These are phyloP conservation scores for Oropetium thomaeum DNA, from an alignment of 176 grass and related monocot genomes.

Conservation along the genomic window DNA sequence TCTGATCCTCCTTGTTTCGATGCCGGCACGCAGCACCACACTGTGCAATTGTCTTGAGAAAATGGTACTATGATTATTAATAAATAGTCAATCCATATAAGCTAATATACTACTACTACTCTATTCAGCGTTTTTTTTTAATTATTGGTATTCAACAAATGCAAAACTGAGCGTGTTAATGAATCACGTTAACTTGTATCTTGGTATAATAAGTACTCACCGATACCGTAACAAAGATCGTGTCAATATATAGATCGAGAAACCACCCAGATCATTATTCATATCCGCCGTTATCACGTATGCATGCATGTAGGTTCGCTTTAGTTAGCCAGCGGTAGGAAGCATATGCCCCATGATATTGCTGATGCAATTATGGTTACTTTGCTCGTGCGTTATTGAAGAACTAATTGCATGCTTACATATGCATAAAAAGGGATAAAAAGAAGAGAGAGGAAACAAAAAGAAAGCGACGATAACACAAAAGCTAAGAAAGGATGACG, in stretches of 20 bases:
- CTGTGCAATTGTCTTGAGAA: no score
- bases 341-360: slow-evolving; percentile 14
- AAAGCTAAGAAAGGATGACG: slow-evolving; percentile 34
- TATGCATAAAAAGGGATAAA: not conserved
- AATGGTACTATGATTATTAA: no score
- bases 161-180: no score
- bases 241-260: no score
- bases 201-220: no score
- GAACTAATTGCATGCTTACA: slow-evolving; percentile 13
- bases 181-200: no score
- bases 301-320: not conserved
- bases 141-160: no score
- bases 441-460: not conserved
- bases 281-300: no score
- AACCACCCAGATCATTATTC: no score
- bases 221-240: no score
- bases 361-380: not conserved
- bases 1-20: not conserved
- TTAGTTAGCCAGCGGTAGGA: not conserved
- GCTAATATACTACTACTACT: not conserved
- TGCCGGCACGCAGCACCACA: slow-evolving; percentile 4
- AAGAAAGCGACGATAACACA: not conserved
- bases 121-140: no score
- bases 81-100: no score
- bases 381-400: not conserved